These are phyloP conservation scores for Ganoderma sinense DNA, from an alignment of 1,284 basidiomycete genomes.

Conservation along the genomic window DNA sequence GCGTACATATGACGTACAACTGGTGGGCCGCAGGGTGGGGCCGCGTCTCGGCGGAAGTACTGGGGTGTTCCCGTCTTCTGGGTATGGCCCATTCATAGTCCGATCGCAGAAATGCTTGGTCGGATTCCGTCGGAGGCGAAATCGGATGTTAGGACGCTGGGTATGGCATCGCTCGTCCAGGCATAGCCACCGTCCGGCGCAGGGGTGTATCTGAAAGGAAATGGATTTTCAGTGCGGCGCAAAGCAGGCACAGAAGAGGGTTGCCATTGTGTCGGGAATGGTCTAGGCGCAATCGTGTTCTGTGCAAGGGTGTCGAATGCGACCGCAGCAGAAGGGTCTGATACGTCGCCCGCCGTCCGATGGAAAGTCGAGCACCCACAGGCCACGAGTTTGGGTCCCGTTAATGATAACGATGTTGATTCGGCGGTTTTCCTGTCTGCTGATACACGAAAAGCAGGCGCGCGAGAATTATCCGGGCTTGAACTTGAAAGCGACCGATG, in stretches of 20 bases:
- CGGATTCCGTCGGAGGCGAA: background rate
- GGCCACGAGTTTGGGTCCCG: background rate
- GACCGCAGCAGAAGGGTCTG: background rate
- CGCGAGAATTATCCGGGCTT: background rate
- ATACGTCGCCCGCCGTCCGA: background rate
- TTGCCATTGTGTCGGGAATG: background rate
- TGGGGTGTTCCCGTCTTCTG: background rate
- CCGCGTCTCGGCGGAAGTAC: background rate
- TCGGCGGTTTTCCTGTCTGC: background rate
- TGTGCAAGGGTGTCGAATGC: background rate
- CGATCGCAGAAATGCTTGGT: background rate
- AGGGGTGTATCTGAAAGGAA: background rate
- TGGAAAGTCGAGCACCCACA: background rate
- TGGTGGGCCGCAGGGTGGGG: background rate
- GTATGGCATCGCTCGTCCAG: background rate
- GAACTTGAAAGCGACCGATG: background rate
- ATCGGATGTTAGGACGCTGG: background rate
- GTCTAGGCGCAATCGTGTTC: background rate
- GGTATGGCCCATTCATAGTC: background rate
- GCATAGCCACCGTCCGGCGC: background rate
- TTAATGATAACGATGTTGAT: background rate
- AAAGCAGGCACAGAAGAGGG: background rate
- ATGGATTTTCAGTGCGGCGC: background rate
- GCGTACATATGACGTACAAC: conserved; percentile 7
- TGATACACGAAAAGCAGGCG: background rate